Evolutionary conservation across 2,329 filamentous ascomycete species (phyloP).

Genomic region (Neopestalotiopsis sp.): DNA sequence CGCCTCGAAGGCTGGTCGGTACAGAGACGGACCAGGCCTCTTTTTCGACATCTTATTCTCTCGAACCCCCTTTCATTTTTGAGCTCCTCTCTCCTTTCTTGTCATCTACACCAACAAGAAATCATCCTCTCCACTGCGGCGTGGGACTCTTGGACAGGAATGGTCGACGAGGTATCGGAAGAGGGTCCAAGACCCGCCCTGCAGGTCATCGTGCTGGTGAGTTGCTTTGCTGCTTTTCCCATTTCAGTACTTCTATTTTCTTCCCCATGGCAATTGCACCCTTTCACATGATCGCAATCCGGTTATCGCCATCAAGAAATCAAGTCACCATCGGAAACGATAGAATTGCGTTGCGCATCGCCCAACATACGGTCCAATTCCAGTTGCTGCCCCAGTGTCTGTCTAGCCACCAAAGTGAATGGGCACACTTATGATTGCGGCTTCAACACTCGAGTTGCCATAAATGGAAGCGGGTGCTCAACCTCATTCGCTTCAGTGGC

Average conservation of each 20-base stretch:
- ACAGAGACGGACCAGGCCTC: not conserved
- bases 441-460: not conserved
- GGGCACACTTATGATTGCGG: not conserved
- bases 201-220: constrained; percentile 78
- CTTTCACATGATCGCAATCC: not conserved
- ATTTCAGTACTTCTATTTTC: not conserved
- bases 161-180: constrained; percentile 26
- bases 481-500: constrained; percentile 9
- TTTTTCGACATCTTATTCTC: not conserved
- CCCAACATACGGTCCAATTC: not conserved
- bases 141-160: constrained; percentile 15
- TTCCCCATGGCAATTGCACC: not conserved
- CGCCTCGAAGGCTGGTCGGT: not conserved
- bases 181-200: constrained; percentile 53
- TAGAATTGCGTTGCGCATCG: too few relatives aligned
- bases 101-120: not conserved
- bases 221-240: constrained; percentile 38
- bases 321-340: not conserved
- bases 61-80: not conserved
- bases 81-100: not conserved
- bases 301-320: not conserved
- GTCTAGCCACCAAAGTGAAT: not conserved
- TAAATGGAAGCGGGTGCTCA: not conserved
- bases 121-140: not conserved
- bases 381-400: not conserved